Evolutionary conservation across 257 asterid species (phyloP), one percentile per base, ranked within the genome.

Genomic region (Paulownia fortunei): DNA sequence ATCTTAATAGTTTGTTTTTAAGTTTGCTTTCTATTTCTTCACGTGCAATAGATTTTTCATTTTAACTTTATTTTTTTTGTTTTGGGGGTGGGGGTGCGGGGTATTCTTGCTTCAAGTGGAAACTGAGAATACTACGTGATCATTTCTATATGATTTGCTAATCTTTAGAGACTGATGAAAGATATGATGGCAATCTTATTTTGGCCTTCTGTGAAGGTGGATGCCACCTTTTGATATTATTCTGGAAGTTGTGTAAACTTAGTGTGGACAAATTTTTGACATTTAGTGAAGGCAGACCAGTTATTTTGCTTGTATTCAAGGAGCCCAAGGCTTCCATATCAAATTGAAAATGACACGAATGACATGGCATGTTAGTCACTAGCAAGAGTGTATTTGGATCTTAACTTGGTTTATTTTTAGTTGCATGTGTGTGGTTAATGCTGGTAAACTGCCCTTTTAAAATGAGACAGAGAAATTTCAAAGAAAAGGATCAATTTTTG

Each of bases 1-100:
- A 61, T 75, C 78, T 69, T n/a, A 13, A 7, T 74, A 11, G 39
- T 78, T 84, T 52, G 64, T 30, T 62, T 63, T 76, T 56, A 70
- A 30, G 30, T 81, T 62, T 26, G 41, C 62, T 49, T 74, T 37
- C 36, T 39, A 42, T 72, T 19, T 59, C 2, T 56, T 76, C 69
- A 24, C 24, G 15, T 49, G 13, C 8, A 19, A 16, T 16, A 10
- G 8, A 18, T 3, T 11, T 9, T 26, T 4, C 6, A 11, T 41
- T 76, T 12, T 39, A 39, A 39, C 10, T 41, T 66, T 39, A 5
- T 23, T 13, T 23, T 26, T 42, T 18, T 4, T 44, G 36, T 46
- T 37, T 56, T 9, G 7, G 3, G 64, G 46, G 30, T 24, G 59
- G 21, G 15, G 58, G 58, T 26, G 61, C 8, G 26, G 27, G 27